These are phyloP conservation scores for Gaeumannomyces tritici DNA, from an alignment of 2,329 filamentous ascomycete species.

Conservation along the genomic window DNA sequence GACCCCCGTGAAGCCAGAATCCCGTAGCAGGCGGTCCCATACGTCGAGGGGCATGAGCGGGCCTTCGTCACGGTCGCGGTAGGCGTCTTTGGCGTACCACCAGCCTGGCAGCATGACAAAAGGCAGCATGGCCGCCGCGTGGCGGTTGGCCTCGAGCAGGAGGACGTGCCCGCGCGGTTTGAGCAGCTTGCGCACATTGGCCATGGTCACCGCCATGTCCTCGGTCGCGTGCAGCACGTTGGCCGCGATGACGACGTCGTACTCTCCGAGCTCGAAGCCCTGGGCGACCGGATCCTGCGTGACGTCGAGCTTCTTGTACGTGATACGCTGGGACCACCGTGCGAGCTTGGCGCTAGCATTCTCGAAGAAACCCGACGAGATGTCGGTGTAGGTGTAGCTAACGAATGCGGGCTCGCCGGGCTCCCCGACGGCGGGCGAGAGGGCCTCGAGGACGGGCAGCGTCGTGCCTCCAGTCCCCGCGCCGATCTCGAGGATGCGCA, in stretches of 20 bases:
- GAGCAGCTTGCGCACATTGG: conserved; percentile 14
- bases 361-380: conserved; percentile 27
- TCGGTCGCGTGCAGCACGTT: conserved; percentile 22
- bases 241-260: conserved; percentile 23
- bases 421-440: not conserved
- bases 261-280: conserved; percentile 15
- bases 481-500: conserved; percentile 24
- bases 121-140: no score
- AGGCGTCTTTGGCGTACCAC: no score
- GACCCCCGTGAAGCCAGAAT: no score
- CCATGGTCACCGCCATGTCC: conserved; percentile 13
- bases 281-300: no score
- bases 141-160: conserved; percentile 5
- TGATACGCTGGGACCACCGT: no score
- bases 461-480: conserved; percentile 20
- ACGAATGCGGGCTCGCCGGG: not conserved
- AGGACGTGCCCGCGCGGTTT: conserved; percentile 24
- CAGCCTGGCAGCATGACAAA: no score
- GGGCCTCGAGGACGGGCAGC: conserved; percentile 9
- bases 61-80: no score
- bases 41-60: no score
- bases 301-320: conserved; percentile 16
- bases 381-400: conserved; percentile 33
- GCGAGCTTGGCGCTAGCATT: conserved; percentile 10
- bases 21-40: no score